A percentile compares a stretch with the other conserved stretches of the same genome.
phyloP scores from a whole-genome alignment of 2,329 filamentous ascomycete genomes.

The Neopestalotiopsis rosae region DNA sequence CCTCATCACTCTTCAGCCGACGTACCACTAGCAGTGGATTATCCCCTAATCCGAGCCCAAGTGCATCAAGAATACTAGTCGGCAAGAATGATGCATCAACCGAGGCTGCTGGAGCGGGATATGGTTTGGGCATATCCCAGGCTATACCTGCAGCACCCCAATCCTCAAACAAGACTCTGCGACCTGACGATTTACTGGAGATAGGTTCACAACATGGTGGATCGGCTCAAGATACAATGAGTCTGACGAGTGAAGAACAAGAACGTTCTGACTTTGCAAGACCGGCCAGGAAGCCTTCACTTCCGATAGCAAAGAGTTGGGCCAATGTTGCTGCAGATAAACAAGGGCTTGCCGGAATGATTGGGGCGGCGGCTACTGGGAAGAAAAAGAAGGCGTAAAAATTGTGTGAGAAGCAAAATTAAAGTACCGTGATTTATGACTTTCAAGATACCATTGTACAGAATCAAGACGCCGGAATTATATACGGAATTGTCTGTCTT shows the following conservation, averaged over 20 bases:
- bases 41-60: slow-evolving; percentile 15
- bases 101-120: not conserved
- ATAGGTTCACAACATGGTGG: not conserved
- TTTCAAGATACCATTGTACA: slow-evolving; percentile 1
- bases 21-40: slow-evolving; percentile 11
- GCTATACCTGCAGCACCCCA: not conserved
- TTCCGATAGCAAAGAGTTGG: slow-evolving; percentile 10
- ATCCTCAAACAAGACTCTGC: not conserved
- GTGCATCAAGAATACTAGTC: slow-evolving; percentile 11
- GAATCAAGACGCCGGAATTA: not conserved
- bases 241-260: not conserved
- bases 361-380: not conserved
- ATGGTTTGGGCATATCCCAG: not conserved
- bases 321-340: slow-evolving; percentile 10
- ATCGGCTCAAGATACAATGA: not conserved
- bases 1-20: slow-evolving; percentile 47
- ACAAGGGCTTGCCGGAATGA: not conserved
- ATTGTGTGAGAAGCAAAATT: not conserved
- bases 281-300: not conserved
- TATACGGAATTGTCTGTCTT: too few species aligned
- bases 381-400: not conserved
- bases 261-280: not conserved
- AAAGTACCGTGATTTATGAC: not conserved
- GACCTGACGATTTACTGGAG: not conserved
- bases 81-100: not conserved